Evolutionary conservation across 139 green algal genomes (phyloP).

Genomic region (Limnomonas spitsbergensis): DNA sequence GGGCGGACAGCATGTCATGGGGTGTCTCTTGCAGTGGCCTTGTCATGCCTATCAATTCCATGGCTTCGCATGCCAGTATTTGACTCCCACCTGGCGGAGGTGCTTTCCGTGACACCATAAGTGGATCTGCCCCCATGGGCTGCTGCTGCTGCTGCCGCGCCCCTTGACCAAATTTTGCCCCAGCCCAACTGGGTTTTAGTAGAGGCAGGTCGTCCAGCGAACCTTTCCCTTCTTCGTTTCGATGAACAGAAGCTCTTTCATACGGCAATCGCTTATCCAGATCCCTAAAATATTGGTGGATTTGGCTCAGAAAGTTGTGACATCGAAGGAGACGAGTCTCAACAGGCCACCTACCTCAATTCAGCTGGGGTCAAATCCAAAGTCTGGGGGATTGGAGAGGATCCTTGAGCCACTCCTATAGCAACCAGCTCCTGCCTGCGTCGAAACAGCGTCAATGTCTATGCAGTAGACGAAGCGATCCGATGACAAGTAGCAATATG

Average conservation of each 20-base stretch:
- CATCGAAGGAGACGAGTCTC: background rate
- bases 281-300: background rate
- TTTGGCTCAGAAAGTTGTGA: background rate
- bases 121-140: too few species aligned
- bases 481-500: background rate
- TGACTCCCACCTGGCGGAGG: too few species aligned
- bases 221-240: background rate
- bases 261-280: constrained; percentile 11
- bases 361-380: background rate
- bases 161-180: background rate
- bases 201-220: background rate
- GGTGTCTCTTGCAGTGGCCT: too few species aligned
- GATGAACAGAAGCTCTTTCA: background rate
- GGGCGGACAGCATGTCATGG: too few species aligned
- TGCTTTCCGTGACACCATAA: too few species aligned
- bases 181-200: constrained; percentile 8
- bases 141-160: background rate
- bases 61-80: too few species aligned
- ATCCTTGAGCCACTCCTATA: background rate
- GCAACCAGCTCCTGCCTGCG: background rate
- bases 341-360: background rate
- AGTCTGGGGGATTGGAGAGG: background rate
- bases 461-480: background rate
- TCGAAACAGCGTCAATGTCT: background rate
- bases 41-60: too few species aligned